A percentile compares a stretch with the other conserved stretches of the same genome.
These are phyloP conservation scores for Penicillium sp. DNA, from an alignment of 2,329 filamentous ascomycete genomes.

Conservation along the genomic window DNA sequence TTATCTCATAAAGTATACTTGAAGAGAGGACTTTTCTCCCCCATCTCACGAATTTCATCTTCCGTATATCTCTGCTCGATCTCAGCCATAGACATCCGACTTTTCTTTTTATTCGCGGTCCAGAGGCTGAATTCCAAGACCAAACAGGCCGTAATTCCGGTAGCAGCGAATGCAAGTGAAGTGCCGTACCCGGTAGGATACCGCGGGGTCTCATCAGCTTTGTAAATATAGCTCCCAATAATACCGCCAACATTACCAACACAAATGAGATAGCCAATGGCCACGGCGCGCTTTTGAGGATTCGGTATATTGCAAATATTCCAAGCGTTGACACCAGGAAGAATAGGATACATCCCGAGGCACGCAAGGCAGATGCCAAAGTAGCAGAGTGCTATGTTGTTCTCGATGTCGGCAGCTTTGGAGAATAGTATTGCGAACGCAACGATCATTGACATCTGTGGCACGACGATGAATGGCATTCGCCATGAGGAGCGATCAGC, in stretches of 20 bases:
- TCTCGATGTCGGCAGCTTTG: slow-evolving; percentile 40
- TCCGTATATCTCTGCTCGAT: slow-evolving; percentile 9
- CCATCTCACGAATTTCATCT: slow-evolving; percentile 6
- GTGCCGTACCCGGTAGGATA: slow-evolving; percentile 40
- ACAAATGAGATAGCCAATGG: slow-evolving; percentile 47
- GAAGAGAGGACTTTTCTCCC: slow-evolving; percentile 11
- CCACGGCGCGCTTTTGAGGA: slow-evolving; percentile 45
- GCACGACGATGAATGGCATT: slow-evolving; percentile 43
- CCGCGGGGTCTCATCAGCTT: slow-evolving; percentile 32
- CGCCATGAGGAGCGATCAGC: slow-evolving; percentile 44
- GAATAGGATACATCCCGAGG: slow-evolving; percentile 48
- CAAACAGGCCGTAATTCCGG: slow-evolving; percentile 24
- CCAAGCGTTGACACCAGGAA: slow-evolving; percentile 48
- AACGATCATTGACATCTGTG: slow-evolving; percentile 39
- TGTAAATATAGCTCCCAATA: slow-evolving; percentile 39
- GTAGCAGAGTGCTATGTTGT: slow-evolving; percentile 48
- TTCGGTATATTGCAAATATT: slow-evolving; percentile 44
- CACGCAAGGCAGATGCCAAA: slow-evolving; percentile 50
- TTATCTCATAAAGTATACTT: slow-evolving; percentile 8
- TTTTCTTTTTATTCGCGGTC: slow-evolving; percentile 8
- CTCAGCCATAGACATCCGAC: neutral
- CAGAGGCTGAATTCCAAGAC: slow-evolving; percentile 9
- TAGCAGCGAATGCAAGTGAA: slow-evolving; percentile 32
- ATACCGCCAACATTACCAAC: slow-evolving; percentile 45
- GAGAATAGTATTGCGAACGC: slow-evolving; percentile 42